These are phyloP conservation scores for Yarrowia yakushimensis DNA, from an alignment of 805 yeast species.

Conservation along the genomic window DNA sequence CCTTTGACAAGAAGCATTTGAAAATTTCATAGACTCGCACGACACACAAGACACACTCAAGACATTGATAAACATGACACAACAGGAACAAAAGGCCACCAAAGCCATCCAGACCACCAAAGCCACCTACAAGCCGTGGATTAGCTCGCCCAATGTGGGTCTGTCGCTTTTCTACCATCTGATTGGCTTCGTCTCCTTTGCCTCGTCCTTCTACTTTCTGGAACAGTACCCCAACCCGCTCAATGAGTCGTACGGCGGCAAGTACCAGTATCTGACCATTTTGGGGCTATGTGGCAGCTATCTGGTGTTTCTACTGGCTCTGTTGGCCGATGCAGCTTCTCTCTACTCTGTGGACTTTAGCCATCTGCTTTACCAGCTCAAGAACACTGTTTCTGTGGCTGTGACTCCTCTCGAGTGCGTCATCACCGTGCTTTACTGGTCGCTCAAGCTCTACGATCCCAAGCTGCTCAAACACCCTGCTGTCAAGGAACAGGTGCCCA, in stretches of 20 bases:
- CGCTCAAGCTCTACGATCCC: conserved; percentile 33
- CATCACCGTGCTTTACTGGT: conserved; percentile 38
- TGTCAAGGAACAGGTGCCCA: conserved; percentile 30
- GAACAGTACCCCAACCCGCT: conserved; percentile 21
- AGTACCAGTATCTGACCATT: conserved; percentile 39
- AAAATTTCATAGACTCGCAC: conserved; percentile 1
- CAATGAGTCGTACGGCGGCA: conserved; percentile 37
- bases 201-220: conserved; percentile 17
- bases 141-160: conserved; percentile 13
- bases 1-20: background rate
- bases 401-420: conserved; percentile 38
- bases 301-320: conserved; percentile 35
- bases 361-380: conserved; percentile 28
- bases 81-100: conserved; percentile 9
- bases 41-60: background rate
- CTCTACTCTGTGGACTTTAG: background rate
- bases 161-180: conserved; percentile 5
- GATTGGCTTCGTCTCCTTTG: conserved; percentile 2
- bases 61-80: background rate
- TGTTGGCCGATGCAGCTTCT: conserved; percentile 27
- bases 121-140: conserved; percentile 24
- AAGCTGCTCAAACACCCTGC: conserved; percentile 31
- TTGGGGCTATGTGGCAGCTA: conserved; percentile 33
- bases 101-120: conserved; percentile 19
- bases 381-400: conserved; percentile 30